Evolutionary conservation across 2,329 filamentous ascomycete genomes (phyloP).

Genomic region (Penicillium paneum): DNA sequence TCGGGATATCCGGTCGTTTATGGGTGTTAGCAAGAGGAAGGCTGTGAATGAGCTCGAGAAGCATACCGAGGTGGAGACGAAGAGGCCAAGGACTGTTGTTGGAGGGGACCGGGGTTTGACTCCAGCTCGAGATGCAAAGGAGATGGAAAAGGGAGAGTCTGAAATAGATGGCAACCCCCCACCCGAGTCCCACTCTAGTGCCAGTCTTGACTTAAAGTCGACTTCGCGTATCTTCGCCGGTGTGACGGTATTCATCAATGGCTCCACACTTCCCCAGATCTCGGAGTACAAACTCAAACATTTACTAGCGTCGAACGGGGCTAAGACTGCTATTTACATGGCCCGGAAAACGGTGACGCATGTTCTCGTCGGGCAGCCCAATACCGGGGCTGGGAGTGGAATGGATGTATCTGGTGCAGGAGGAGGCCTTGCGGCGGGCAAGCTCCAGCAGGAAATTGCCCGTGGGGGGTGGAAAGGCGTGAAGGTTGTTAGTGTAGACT

Average conservation of each 20-base stretch:
- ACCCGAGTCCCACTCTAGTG: background rate
- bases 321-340: constrained; percentile 65
- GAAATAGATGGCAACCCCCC: background rate
- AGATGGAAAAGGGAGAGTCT: constrained; percentile 6
- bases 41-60: constrained; percentile 28
- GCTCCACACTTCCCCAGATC: constrained; percentile 74
- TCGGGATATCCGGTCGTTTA: constrained; percentile 47
- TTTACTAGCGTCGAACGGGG: constrained; percentile 71
- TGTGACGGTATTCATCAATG: constrained; percentile 79
- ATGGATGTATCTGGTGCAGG: constrained; percentile 52
- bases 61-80: constrained; percentile 11
- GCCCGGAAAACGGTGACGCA: constrained; percentile 76
- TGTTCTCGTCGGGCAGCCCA: constrained; percentile 70
- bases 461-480: constrained; percentile 65
- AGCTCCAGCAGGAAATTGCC: constrained; percentile 76
- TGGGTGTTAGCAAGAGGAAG: constrained; percentile 47
- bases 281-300: constrained; percentile 85
- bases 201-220: constrained; percentile 14
- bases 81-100: background rate
- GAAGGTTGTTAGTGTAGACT: constrained; percentile 78
- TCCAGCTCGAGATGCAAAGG: background rate
- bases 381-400: constrained; percentile 29
- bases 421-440: constrained; percentile 71
- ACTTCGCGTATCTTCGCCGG: constrained; percentile 62
- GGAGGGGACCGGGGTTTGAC: background rate